phyloP scores from a whole-genome alignment of 225 moss, liverwort and hornwort species.

The Pseudisothecium myosuroides region DNA sequence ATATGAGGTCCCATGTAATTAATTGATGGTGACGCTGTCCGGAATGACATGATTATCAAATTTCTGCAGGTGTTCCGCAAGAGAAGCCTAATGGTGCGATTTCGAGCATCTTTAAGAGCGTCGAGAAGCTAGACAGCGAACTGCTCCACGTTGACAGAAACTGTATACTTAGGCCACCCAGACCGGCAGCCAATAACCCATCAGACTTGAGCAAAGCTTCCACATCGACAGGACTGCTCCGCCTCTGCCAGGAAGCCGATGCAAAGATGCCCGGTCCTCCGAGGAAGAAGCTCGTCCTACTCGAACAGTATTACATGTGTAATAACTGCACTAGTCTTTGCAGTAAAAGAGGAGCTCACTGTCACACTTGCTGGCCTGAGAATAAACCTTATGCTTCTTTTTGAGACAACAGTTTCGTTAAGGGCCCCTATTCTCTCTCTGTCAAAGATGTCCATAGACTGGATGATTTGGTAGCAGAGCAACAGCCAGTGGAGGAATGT shows the following conservation, averaged over 20 bases:
- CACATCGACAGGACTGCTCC: not conserved
- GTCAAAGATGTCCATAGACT: not conserved
- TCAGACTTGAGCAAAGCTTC: too few species aligned
- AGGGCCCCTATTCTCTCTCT: not conserved
- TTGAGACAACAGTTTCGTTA: too few species aligned
- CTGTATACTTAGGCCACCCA: not conserved
- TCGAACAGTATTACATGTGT: not conserved
- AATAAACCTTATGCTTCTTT: too few species aligned
- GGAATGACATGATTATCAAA: not conserved
- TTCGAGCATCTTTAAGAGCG: not conserved
- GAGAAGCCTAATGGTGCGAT: not conserved
- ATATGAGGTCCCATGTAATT: not conserved
- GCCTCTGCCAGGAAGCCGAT: not conserved
- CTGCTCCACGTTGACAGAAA: too few species aligned
- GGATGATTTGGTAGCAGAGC: not conserved
- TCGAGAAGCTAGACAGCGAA: not conserved
- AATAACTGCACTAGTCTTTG: not conserved
- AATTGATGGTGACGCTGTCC: not conserved
- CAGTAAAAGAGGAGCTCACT: not conserved
- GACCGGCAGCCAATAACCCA: not conserved
- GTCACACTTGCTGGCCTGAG: not conserved
- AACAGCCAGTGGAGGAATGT: not conserved
- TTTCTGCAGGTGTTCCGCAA: not conserved
- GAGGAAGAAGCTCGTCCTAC: not conserved
- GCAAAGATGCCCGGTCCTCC: not conserved